These are phyloP conservation scores for Coffea canephora DNA, from an alignment of 257 asterid genomes.

Conservation along the genomic window DNA sequence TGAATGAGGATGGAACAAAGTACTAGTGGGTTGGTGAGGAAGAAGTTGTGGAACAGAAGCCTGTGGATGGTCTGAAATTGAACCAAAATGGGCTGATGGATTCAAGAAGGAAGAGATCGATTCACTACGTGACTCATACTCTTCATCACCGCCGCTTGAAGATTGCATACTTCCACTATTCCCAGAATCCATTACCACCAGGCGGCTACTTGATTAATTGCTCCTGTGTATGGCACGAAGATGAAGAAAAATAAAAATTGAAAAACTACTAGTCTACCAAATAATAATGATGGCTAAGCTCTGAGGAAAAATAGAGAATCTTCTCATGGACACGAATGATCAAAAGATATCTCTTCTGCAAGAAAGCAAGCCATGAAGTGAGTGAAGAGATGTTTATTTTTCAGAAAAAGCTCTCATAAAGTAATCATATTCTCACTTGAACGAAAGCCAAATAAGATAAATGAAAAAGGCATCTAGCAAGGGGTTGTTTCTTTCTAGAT, in stretches of 20 bases:
- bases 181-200: conserved; percentile 60
- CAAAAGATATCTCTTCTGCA: background rate
- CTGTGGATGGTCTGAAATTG: conserved; percentile 27
- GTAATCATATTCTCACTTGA: conserved; percentile 18
- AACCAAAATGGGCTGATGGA: conserved; percentile 30
- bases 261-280: conserved; percentile 1
- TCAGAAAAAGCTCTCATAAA: conserved; percentile 9
- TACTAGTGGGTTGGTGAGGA: conserved; percentile 27
- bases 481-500: background rate
- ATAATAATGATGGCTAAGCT: background rate
- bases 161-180: conserved; percentile 83
- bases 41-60: conserved; percentile 22
- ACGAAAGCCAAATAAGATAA: background rate
- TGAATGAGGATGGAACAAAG: conserved; percentile 42
- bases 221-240: background rate
- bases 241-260: background rate
- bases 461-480: background rate
- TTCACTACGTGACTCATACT: conserved; percentile 57
- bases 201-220: background rate
- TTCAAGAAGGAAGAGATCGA: conserved; percentile 54
- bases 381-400: background rate
- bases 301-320: conserved; percentile 10
- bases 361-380: conserved; percentile 15
- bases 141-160: conserved; percentile 65
- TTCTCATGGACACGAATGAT: background rate